A percentile compares a stretch with the other conserved stretches of the same genome.
These are phyloP conservation scores for Oryza rufipogon DNA, from an alignment of 176 grass and related monocot genomes.

Conservation along the genomic window DNA sequence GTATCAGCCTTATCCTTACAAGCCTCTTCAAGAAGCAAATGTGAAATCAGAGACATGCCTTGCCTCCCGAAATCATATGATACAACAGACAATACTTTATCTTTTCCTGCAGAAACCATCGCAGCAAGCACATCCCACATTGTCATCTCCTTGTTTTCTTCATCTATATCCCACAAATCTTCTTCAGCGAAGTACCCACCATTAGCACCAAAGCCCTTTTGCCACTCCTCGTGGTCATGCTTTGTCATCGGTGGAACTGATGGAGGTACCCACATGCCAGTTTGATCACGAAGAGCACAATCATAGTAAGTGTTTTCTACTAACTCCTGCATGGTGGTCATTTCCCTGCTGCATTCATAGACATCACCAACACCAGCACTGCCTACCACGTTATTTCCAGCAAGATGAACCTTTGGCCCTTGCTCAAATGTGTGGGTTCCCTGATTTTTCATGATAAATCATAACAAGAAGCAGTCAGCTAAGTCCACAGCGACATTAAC, in stretches of 20 bases:
- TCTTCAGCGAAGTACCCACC: slow-evolving; percentile 63
- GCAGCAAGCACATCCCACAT: slow-evolving; percentile 92
- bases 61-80: slow-evolving; percentile 56
- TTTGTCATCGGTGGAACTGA: slow-evolving; percentile 81
- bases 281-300: slow-evolving; percentile 65
- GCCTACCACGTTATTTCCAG: neutral
- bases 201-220: slow-evolving; percentile 60
- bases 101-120: slow-evolving; percentile 64
- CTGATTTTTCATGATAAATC: slow-evolving; percentile 35
- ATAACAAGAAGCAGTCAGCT: slow-evolving; percentile 4
- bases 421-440: slow-evolving; percentile 21
- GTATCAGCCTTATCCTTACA: slow-evolving; percentile 71
- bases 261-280: slow-evolving; percentile 81
- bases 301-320: slow-evolving; percentile 58
- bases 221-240: slow-evolving; percentile 64
- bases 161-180: slow-evolving; percentile 71
- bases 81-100: slow-evolving; percentile 54
- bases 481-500: neutral
- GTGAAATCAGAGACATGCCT: slow-evolving; percentile 61
- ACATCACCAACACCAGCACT: slow-evolving; percentile 19
- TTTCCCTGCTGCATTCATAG: slow-evolving; percentile 14
- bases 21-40: slow-evolving; percentile 69
- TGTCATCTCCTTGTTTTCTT: slow-evolving; percentile 67
- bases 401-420: slow-evolving; percentile 7
- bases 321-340: slow-evolving; percentile 19